Conservation (phyloP, 1,284 basidiomycete species). For the Ganoderma lingzhi region DNA sequence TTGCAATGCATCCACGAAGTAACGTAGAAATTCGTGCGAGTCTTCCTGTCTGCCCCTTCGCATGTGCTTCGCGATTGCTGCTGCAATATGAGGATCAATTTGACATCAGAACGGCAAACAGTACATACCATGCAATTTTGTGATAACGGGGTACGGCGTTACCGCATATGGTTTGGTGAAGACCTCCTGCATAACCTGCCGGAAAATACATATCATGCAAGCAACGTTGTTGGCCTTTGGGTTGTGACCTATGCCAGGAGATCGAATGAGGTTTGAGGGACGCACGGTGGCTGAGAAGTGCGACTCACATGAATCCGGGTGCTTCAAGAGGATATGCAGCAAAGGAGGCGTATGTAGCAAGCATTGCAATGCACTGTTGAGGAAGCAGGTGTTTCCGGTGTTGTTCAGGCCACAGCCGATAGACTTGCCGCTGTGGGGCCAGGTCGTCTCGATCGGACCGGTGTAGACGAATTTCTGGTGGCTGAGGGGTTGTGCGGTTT, state of each 20-base stretch:
- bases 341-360: slow-evolving; percentile 94
- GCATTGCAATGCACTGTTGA: slow-evolving; percentile 96
- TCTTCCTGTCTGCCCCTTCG: slow-evolving; percentile 95
- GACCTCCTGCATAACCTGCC: slow-evolving; percentile 60
- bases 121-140: slow-evolving; percentile 72
- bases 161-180: slow-evolving; percentile 57
- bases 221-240: slow-evolving; percentile 52
- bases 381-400: slow-evolving; percentile 96
- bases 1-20: slow-evolving; percentile 92
- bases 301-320: slow-evolving; percentile 53
- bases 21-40: slow-evolving; percentile 97
- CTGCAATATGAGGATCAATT: not conserved
- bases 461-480: slow-evolving; percentile 49
- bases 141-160: slow-evolving; percentile 69
- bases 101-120: not conserved
- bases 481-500: slow-evolving; percentile 21
- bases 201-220: slow-evolving; percentile 83
- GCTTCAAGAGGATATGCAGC: slow-evolving; percentile 70
- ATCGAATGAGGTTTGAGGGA: slow-evolving; percentile 26
- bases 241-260: slow-evolving; percentile 56
- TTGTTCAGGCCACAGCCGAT: slow-evolving; percentile 83
- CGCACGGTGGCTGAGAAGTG: not conserved
- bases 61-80: slow-evolving; percentile 93
- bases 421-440: slow-evolving; percentile 48
- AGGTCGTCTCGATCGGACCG: slow-evolving; percentile 63